Evolutionary conservation across 2,329 filamentous ascomycete species (phyloP).

Genomic region (Acrodontium crateriforme): DNA sequence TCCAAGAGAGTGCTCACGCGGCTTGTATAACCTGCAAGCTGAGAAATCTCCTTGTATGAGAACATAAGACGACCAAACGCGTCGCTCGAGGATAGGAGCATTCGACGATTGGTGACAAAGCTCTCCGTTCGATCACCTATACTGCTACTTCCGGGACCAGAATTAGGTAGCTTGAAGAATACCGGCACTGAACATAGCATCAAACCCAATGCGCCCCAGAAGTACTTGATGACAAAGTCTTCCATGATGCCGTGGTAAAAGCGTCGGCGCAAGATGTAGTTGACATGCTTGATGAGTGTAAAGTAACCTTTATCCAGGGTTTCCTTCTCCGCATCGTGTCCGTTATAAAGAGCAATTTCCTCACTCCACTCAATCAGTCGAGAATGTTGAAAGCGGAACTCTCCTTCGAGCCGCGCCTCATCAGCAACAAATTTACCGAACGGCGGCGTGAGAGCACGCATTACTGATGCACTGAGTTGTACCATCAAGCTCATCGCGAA

Average conservation of each 20-base stretch:
- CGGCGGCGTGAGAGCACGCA: slow-evolving; percentile 87
- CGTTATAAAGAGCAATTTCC: slow-evolving; percentile 82
- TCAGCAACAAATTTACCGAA: slow-evolving; percentile 98
- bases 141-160: slow-evolving; percentile 6
- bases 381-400: slow-evolving; percentile 92
- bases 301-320: slow-evolving; percentile 97
- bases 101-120: slow-evolving; percentile 86
- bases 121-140: slow-evolving; percentile 29
- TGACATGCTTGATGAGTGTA: slow-evolving; percentile 97
- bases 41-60: slow-evolving; percentile 93
- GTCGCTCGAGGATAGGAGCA: slow-evolving; percentile 86
- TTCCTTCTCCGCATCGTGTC: slow-evolving; percentile 89
- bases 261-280: slow-evolving; percentile 75
- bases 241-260: slow-evolving; percentile 99
- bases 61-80: slow-evolving; percentile 95
- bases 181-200: slow-evolving; percentile 88
- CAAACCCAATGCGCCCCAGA: slow-evolving; percentile 90
- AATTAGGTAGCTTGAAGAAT: slow-evolving; percentile 59
- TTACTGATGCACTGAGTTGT: slow-evolving; percentile 80
- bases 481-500: slow-evolving; percentile 92
- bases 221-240: slow-evolving; percentile 98
- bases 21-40: slow-evolving; percentile 88
- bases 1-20: slow-evolving; percentile 79
- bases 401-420: slow-evolving; percentile 83
- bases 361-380: slow-evolving; percentile 91